Evolutionary conservation across 805 yeast genomes (phyloP), one percentile per base, ranked within the genome.

Genomic region (Priceomyces fermenticarens): DNA sequence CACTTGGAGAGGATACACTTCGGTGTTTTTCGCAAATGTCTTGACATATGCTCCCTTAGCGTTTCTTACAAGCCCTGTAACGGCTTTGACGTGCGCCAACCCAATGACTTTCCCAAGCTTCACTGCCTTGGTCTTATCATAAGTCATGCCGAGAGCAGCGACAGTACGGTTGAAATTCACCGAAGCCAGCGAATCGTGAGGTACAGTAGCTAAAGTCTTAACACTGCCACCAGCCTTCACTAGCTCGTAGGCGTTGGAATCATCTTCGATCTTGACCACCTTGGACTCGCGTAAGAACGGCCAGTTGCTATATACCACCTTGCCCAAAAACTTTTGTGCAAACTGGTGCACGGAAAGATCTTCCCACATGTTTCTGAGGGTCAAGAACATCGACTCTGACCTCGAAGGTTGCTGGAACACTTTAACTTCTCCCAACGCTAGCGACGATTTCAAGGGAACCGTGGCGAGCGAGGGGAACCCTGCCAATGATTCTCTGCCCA

Each of bases 391-490:
- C 0, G 97, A 87, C 49, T 84, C 89, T 14, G 90, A 84, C 52
- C 83, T 78, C 1, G 96, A 80, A 2, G 96, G 93, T 54, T 78
- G 84, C 54, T 89, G 88, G 67, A 93, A 93, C 2, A 93, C 85
- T 43, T 75, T 65, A 10, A 88, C 81, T 46, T 82, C 85, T 44
- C 81, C 83, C 45, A 72, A 67, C 33, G 72, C 74, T 48, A 90
- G 61, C 36, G 74, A 68, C 3, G 71, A 61, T 0, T 67, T 58
- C 54, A 81, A 83, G 5, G 88, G 83, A 34, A 93, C 62, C 0
- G 95, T 80, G 36, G 77, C 63, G 54, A 93, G 72, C 10, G 91
- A 72, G 38, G 99, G 98, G 75, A 93, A 93, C 1, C 98, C 97
- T 8, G 96, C 95, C 40, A 85, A 64, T 42, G 85, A 68, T 2